Evolutionary conservation across 2,329 filamentous ascomycete species (phyloP), one percentile per base, ranked within the genome.

Genomic region (Helminthosporium solani): DNA sequence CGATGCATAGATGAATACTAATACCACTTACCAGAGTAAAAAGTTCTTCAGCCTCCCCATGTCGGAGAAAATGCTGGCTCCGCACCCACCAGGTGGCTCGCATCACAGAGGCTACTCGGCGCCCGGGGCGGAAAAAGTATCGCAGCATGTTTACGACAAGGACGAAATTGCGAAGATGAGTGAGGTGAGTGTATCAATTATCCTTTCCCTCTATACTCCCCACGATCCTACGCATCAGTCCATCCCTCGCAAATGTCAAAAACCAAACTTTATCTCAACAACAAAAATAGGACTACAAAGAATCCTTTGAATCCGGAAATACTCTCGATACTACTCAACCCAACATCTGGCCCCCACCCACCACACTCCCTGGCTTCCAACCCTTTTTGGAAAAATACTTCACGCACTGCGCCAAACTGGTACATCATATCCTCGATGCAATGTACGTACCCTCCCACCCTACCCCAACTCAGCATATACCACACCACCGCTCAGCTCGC

Each of bases 261-360:
- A 15, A 14, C 28, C 19, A 34, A 12, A 12, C 3, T 8, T 16
- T 18, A 11, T 19, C 33, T 15, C 9, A 8, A 19, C 7, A 15
- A 34, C 5, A 31, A 27, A 5, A 20, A 37, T 9, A 45, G 0
- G 67, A 70, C 42, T 54, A 51, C 50, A 70, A 71, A 49, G 67
- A 70, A 46, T 62, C 54, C 21, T 70, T 62, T 39, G 66, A 71
- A 41, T 54, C 33, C 40, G 66, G 67, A 7, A 69, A 69, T 44
- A 16, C 45, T 3, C 41, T 50, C 16, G 66, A 69, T 34, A 21
- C 31, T 3, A 15, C 47, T 2, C 66, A 69, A 42, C 66, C 67
- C 8, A 75, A 75, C 52, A 70, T 73, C 42, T 76, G 72, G 72
- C 53, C 64, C 0, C 66, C 70, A 0, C 70, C 73, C 7, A 53